Conservation (phyloP, 2,329 filamentous ascomycete genomes). For the Pyrenophora teres region DNA sequence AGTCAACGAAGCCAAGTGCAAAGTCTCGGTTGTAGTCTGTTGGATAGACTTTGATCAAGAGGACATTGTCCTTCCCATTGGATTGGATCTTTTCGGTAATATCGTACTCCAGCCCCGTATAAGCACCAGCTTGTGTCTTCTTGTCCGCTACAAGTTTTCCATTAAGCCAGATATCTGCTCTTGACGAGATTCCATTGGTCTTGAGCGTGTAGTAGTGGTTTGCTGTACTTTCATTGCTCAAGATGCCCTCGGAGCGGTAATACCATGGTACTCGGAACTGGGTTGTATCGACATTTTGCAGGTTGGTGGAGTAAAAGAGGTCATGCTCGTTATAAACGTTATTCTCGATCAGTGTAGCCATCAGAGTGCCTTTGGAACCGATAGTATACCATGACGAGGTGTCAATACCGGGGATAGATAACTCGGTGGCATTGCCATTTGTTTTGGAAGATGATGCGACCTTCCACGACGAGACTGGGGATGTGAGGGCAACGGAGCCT, state of each 20-base stretch:
- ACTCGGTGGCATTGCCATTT: slow-evolving; percentile 15
- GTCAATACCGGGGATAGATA: slow-evolving; percentile 42
- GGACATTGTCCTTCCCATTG: slow-evolving; percentile 56
- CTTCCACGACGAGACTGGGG: neutral
- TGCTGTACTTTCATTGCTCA: slow-evolving; percentile 27
- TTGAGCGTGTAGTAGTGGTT: slow-evolving; percentile 58
- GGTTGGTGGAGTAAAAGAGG: slow-evolving; percentile 61
- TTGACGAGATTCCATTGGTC: slow-evolving; percentile 65
- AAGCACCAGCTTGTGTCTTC: slow-evolving; percentile 59
- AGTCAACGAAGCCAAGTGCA: slow-evolving; percentile 64
- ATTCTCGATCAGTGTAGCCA: slow-evolving; percentile 61
- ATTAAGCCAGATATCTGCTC: slow-evolving; percentile 65
- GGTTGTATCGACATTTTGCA: slow-evolving; percentile 51
- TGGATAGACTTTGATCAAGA: slow-evolving; percentile 61
- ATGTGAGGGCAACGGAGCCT: neutral
- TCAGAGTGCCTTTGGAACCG: slow-evolving; percentile 58
- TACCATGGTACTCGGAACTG: slow-evolving; percentile 63
- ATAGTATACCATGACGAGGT: slow-evolving; percentile 59
- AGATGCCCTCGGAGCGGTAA: slow-evolving; percentile 60
- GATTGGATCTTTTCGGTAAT: slow-evolving; percentile 52
- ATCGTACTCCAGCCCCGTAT: slow-evolving; percentile 61
- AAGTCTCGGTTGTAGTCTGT: slow-evolving; percentile 65
- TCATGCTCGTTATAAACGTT: slow-evolving; percentile 58
- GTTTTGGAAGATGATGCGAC: slow-evolving; percentile 22
- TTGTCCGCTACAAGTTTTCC: slow-evolving; percentile 58